Evolutionary conservation across 148 eudicot genomes (phyloP), one percentile per base, ranked within the genome.

Genomic region (Selenicereus undatus): DNA sequence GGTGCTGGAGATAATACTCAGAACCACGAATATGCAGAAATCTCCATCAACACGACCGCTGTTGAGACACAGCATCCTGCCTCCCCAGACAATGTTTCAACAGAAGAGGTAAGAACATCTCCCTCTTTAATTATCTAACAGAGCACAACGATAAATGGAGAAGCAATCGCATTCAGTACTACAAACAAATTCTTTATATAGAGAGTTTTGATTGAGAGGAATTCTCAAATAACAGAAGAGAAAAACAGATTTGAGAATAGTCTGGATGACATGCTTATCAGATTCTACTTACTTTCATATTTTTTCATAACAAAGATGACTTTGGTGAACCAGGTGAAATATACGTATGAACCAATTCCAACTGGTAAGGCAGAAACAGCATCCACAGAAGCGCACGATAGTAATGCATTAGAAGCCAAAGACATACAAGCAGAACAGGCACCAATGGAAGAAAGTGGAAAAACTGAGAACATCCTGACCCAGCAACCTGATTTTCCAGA

Each of bases 341-440:
- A 56, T 81, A 39, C 73, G 65, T 71, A 81, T 74, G 77, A 76
- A 73, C 60, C 75, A 77, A 30, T 12, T 78, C 51, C 81, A 69
- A 54, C 52, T 17, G 22, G 35, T 2, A 69, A 42, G 32, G 52
- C 22, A n/a, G 79, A 78, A 78, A 58, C 50, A 27, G 21, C 45
- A 3, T 35, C 30, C 29, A 21, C 64, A 79, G 74, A 70, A 36
- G 17, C 17, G 32, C 71, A 11, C 43, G 74, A 80, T 69, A 45
- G 30, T 73, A 82, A 81, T 60, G 78, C 70, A 81, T 54, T 65
- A 70, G 29, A 62, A 27, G 71, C 60, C 21, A n/a, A 22, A 65
- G 58, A 71, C 76, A 22, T 56, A 64, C 58, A 36, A 65, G 83
- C 79, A 58, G 80, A 73, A 27, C 50, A 73, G 74, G 58, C 24